These are phyloP conservation scores for Yueomyces sp. DNA, from an alignment of 805 yeast genomes.

Conservation along the genomic window DNA sequence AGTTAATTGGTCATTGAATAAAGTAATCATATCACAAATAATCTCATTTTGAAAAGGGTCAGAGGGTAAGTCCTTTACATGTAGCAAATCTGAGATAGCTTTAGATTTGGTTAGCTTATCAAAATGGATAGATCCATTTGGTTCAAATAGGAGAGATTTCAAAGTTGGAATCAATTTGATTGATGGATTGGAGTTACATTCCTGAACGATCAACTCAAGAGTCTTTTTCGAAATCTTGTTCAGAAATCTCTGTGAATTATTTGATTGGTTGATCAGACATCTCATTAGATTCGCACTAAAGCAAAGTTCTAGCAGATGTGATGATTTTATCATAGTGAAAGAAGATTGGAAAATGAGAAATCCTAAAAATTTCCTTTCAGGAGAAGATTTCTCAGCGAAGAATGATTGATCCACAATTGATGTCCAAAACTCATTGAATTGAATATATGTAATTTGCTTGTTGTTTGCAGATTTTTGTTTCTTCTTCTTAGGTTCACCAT, in stretches of 20 bases:
- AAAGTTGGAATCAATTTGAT: slow-evolving; percentile 23
- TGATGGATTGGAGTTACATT: slow-evolving; percentile 25
- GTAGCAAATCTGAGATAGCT: slow-evolving; percentile 36
- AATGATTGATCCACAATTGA: slow-evolving; percentile 66
- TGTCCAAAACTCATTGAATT: slow-evolving; percentile 51
- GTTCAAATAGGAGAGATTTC: slow-evolving; percentile 26
- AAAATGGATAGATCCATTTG: slow-evolving; percentile 46
- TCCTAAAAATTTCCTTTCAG: slow-evolving; percentile 81
- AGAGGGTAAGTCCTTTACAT: slow-evolving; percentile 5
- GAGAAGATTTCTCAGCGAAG: slow-evolving; percentile 63
- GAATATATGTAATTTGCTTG: slow-evolving; percentile 10
- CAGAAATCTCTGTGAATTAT: slow-evolving; percentile 50
- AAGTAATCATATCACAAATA: no score
- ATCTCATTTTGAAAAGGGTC: slow-evolving; percentile 15
- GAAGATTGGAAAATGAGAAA: slow-evolving; percentile 53
- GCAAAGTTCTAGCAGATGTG: slow-evolving; percentile 5
- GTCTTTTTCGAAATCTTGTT: slow-evolving; percentile 51
- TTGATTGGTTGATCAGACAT: slow-evolving; percentile 61
- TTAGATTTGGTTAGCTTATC: slow-evolving; percentile 68
- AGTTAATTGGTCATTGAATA: background rate
- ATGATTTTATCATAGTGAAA: slow-evolving; percentile 15
- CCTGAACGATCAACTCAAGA: slow-evolving; percentile 30
- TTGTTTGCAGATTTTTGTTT: slow-evolving; percentile 26
- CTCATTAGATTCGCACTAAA: slow-evolving; percentile 58
- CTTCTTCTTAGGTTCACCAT: slow-evolving; percentile 25